Evolutionary conservation across 805 yeast species (phyloP), one percentile per base, ranked within the genome.

Genomic region (Metschnikowia hibisci): DNA sequence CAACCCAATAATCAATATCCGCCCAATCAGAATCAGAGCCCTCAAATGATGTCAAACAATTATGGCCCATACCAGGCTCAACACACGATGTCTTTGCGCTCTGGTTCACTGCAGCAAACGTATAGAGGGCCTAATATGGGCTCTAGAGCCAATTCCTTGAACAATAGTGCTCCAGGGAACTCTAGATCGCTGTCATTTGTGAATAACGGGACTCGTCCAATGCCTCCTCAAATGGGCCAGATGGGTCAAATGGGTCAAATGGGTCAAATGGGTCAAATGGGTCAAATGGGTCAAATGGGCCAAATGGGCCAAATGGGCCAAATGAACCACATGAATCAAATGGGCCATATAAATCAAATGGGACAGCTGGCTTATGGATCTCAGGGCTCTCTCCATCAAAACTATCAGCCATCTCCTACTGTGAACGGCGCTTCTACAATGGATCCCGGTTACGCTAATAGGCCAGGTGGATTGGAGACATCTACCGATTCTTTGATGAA

Each of bases 401-500:
- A 34, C 13, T 37, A n/a, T 11, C 40, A 18, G 28, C 10, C 20
- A 11, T 22, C 32, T 5, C 27, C 34, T 28, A 18, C 9, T n/a
- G 10, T 29, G 20, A 18, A 3, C 30, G 30, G 34, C 34, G 22
- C 28, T 18, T 11, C 16, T 22, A 25, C 40, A 14, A 18, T 37
- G 34, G 40, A 37, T n/a, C 34, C 40, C 11, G 3, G 20, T 8
- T 20, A 28, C 14, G 34, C 25, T 13, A 37, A 10, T 18, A 37
- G 27, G 14, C 39, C 35, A n/a, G 40, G 33, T 14, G 28, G 27
- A 30, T 32, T 27, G 8, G 50, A 41, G 31, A 25, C 43, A 14
- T 51, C 54, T 3, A 41, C 41, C 1, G 48, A 50, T 32, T 45
- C 62, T 20, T 32, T 50, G 28, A 50, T 42, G 52, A 48, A 50